Percentiles rank a stretch among this genome's conserved stretches.
These are phyloP conservation scores for Irpex sp. DNA, from an alignment of 1,284 basidiomycete genomes.

Conservation along the genomic window DNA sequence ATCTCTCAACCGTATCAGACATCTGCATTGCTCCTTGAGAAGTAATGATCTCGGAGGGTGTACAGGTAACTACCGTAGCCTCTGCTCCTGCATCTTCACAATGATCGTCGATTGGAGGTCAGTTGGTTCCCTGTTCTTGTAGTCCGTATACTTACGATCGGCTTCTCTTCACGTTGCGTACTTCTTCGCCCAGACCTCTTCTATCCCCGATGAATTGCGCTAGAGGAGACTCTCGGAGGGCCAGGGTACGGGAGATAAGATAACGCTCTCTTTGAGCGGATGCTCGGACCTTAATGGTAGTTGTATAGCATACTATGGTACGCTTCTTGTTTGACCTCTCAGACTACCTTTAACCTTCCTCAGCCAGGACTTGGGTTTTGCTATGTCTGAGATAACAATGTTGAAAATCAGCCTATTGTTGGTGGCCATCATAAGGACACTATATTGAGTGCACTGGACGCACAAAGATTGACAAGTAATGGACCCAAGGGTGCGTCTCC, in stretches of 20 bases:
- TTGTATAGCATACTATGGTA: neutral
- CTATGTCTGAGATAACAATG: neutral
- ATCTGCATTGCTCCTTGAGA: neutral
- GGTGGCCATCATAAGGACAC: too few relatives aligned
- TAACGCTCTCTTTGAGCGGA: neutral
- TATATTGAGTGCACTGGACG: too few relatives aligned
- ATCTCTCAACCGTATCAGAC: neutral
- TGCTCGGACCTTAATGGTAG: neutral
- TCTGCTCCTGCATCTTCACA: neutral
- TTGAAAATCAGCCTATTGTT: too few relatives aligned
- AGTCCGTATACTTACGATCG: neutral
- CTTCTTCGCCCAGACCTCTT: too few relatives aligned
- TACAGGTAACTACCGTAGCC: neutral
- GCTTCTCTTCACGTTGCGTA: too few relatives aligned
- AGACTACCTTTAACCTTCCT: neutral
- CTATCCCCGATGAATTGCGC: neutral
- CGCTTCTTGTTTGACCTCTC: neutral
- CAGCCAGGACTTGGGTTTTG: neutral
- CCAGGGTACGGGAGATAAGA: neutral
- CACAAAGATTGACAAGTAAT: too few relatives aligned
- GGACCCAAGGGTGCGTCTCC: too few relatives aligned
- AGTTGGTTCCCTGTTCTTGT: neutral
- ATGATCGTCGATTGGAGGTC: neutral
- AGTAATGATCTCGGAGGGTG: neutral
- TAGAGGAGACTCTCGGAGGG: neutral